Evolutionary conservation across 495 filamentous ascomycete species (phyloP), one percentile per base, ranked within the genome.

Genomic region (Darksidea phi): DNA sequence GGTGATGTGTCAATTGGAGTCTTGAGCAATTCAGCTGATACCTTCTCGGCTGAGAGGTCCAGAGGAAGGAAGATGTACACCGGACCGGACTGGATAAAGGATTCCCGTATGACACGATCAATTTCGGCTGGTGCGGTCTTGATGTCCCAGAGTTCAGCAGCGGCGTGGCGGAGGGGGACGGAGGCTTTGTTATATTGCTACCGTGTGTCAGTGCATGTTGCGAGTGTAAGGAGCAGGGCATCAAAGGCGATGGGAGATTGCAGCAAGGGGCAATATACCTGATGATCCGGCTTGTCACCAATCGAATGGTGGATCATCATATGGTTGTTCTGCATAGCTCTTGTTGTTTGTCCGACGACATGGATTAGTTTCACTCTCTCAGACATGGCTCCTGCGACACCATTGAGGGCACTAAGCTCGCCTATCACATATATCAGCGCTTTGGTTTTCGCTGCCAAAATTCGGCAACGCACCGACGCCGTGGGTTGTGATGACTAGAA

Each of bases 271-370:
- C 1, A 42, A 11, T 32, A 1, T 41, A 68, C 65, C 47, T 64
- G 62, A 56, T 72, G 70, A 55, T 72, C 66, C 1, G 66, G 65
- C n/a, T 59, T 55, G 15, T 48, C 8, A 0, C 66, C 74, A 41
- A 76, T 72, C 8, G 71, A 73, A 64, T 76, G 74, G 45, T 76
- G 74, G 21, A 76, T 76, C 74, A 76, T 75, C 63, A 75, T 59
- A 21, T 67, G 60, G 6, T 69, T 67, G 26, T 67, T 26, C 55
- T 76, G 74, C 69, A 74, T 71, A 47, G 59, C 43, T 37, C 71
- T 53, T 1, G 69, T 61, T 2, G 74, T 76, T 54, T 75, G 73
- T 3, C 74, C 74, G 21, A 75, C 74, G 15, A 76, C 65, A 50
- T 76, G 74, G 28, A 76, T 75, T 21, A 74, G 45, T 48, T 73